A percentile compares a stretch with the other conserved stretches of the same genome.
Conservation (phyloP, 2,329 filamentous ascomycete genomes). For the Calonectria leucothoes region DNA sequence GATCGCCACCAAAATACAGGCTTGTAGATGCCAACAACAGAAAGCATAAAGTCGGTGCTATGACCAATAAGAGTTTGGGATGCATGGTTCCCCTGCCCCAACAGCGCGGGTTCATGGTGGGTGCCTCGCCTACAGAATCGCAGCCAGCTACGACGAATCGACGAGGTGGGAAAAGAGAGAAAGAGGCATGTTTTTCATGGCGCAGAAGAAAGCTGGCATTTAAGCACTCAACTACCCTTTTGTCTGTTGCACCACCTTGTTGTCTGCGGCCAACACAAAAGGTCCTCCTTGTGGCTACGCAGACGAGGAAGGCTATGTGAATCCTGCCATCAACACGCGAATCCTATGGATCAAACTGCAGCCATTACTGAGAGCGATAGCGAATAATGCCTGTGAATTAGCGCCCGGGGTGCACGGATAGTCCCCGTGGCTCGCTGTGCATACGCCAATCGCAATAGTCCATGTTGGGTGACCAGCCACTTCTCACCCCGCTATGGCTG, state of each 20-base stretch:
- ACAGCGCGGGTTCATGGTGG: neutral
- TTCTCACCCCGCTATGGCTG: neutral
- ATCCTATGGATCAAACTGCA: neutral
- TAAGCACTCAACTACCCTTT: neutral
- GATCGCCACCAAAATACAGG: slow-evolving; percentile 32
- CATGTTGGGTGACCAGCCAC: neutral
- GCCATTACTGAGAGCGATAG: neutral
- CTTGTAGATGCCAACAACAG: slow-evolving; percentile 27
- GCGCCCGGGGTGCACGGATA: neutral
- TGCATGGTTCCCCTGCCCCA: slow-evolving; percentile 30
- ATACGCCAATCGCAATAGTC: neutral
- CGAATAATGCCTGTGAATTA: neutral
- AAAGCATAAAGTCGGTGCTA: slow-evolving; percentile 30
- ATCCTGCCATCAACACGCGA: neutral
- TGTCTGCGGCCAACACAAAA: neutral
- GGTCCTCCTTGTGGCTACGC: neutral
- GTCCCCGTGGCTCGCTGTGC: neutral
- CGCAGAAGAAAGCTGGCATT: neutral
- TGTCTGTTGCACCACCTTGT: neutral
- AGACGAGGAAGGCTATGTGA: neutral
- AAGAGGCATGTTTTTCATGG: neutral
- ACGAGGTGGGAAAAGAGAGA: neutral
- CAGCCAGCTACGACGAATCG: neutral
- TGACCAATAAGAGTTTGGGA: slow-evolving; percentile 23
- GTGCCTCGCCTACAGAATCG: neutral